A percentile compares a stretch with the other conserved stretches of the same genome.
phyloP scores from a whole-genome alignment of 2,329 filamentous ascomycete genomes.

The Aspergillus pseudotamarii region DNA sequence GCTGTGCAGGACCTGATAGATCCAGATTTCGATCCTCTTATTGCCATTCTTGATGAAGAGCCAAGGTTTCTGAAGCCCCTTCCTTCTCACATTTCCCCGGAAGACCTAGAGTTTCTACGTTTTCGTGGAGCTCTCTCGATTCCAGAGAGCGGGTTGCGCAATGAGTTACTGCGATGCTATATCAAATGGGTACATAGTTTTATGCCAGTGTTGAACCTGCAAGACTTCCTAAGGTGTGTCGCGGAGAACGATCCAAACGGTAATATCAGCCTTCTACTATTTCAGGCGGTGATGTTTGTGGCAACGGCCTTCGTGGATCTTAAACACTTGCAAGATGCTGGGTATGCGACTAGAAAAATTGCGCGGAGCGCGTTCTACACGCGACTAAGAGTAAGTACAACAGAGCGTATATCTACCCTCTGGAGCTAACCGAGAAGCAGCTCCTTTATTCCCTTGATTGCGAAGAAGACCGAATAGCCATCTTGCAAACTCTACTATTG shows the following conservation, averaged over 20 bases:
- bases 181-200: slow-evolving; percentile 86
- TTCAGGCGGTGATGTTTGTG: slow-evolving; percentile 92
- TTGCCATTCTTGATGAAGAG: slow-evolving; percentile 40
- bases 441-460: slow-evolving; percentile 89
- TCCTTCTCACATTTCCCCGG: slow-evolving; percentile 70
- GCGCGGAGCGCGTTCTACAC: slow-evolving; percentile 83
- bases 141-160: slow-evolving; percentile 68
- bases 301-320: slow-evolving; percentile 82
- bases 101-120: slow-evolving; percentile 77
- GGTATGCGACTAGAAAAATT: slow-evolving; percentile 73
- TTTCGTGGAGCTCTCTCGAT: slow-evolving; percentile 79
- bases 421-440: slow-evolving; percentile 45
- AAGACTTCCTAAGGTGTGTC: slow-evolving; percentile 57
- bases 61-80: slow-evolving; percentile 74
- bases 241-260: slow-evolving; percentile 67
- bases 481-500: slow-evolving; percentile 80
- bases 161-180: slow-evolving; percentile 75
- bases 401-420: background rate
- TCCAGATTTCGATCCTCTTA: slow-evolving; percentile 42
- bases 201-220: slow-evolving; percentile 77
- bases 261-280: slow-evolving; percentile 78
- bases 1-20: slow-evolving; percentile 42
- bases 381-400: slow-evolving; percentile 67
- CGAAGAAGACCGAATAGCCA: slow-evolving; percentile 79
- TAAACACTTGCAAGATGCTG: slow-evolving; percentile 70